Evolutionary conservation across 2,329 filamentous ascomycete genomes (phyloP), one percentile per base, ranked within the genome.

Genomic region (Ambrosiella beaveri): DNA sequence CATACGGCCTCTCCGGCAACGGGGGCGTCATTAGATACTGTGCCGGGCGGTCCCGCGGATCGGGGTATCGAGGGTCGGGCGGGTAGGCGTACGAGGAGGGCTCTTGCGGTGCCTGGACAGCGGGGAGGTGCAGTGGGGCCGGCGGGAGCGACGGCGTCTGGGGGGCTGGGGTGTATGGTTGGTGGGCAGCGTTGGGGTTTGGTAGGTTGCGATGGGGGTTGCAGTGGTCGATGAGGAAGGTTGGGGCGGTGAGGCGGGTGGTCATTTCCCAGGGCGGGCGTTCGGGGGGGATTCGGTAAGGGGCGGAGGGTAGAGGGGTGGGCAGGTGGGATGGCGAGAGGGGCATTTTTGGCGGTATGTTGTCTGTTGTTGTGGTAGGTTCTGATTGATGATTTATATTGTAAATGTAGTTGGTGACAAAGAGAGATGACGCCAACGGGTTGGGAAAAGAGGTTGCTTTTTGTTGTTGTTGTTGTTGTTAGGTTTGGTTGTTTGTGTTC

Each of bases 201-300:
- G n/a, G 45, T 27, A 27, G 2, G 9, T 13, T 13, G n/a, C 44
- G 41, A 11, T 52, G 57, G 12, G 50, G 57, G 41, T 51, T 54
- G 44, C 57, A 59, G 15, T 59, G 57, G 8, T 59, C 57, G 35
- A 59, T 59, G 13, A 59, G 57, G 49, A 59, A 59, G 3, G 54
- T 37, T 12, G 38, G 51, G 15, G 54, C 41, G 15, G 54, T 52
- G 1, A 59, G 57, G n/a, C 44, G 44, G 19, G 51, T 59, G 12
- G 57, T 59, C 57, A 59, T 59, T 36, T 59, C 57, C 57, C 57
- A 59, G 35, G 57, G 57, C n/a, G 50, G 51, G 12, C 57, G 54
- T 6, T 8, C n/a, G 44, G 37, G 35, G 12, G 57, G 57, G 36
- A 59, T 59, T 3, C 57, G 57, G 11, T 44, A 59, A 5, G 57